Evolutionary conservation across 2,329 filamentous ascomycete species (phyloP).

Genomic region (Talaromyces amestolkiae): DNA sequence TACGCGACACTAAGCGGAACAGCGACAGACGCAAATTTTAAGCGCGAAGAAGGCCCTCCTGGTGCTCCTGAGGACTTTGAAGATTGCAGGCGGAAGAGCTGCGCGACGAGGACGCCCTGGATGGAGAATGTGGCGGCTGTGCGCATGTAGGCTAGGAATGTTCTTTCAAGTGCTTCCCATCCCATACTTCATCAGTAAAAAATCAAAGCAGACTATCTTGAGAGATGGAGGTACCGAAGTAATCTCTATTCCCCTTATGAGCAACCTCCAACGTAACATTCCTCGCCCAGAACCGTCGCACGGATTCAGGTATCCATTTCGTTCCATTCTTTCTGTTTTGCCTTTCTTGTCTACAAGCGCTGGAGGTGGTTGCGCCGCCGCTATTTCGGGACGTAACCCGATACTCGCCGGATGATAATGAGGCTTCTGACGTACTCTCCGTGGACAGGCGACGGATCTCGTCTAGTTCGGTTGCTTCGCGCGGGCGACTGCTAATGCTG

Average conservation of each 20-base stretch:
- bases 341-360: constrained; percentile 9
- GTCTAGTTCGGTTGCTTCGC: constrained; percentile 20
- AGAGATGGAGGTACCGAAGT: constrained; percentile 35
- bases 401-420: constrained; percentile 36
- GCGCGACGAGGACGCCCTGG: constrained; percentile 63
- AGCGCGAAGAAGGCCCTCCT: constrained; percentile 42
- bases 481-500: constrained; percentile 13
- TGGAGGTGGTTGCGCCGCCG: no score
- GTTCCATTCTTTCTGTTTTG: neutral
- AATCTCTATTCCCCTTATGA: constrained; percentile 42
- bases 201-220: neutral
- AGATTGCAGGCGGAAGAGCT: constrained; percentile 60
- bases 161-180: constrained; percentile 66
- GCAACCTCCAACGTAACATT: constrained; percentile 39
- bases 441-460: constrained; percentile 7
- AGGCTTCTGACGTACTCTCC: constrained; percentile 22
- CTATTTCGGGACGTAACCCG: constrained; percentile 27
- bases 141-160: constrained; percentile 70
- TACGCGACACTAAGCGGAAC: constrained; percentile 55
- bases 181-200: neutral
- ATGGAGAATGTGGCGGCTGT: constrained; percentile 69
- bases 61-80: constrained; percentile 19
- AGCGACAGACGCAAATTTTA: constrained; percentile 58
- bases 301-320: constrained; percentile 62
- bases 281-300: constrained; percentile 77